Evolutionary conservation across 2,329 filamentous ascomycete species (phyloP).

Genomic region (Colletotrichum nymphaeae): DNA sequence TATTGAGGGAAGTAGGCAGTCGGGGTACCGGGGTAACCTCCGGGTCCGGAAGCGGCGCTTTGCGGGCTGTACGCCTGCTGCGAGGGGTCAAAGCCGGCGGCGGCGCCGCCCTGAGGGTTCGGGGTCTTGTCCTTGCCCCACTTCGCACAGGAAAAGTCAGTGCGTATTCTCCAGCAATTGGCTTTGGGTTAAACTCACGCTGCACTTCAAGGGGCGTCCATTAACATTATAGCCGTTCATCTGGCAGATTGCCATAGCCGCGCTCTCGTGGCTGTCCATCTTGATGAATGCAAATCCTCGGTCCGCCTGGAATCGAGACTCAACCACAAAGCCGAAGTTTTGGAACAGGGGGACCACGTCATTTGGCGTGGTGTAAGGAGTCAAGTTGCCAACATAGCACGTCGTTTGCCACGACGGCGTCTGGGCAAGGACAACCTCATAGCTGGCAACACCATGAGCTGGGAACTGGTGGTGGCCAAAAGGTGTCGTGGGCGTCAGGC

Average conservation of each 20-base stretch:
- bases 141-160: conserved; percentile 57
- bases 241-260: conserved; percentile 98
- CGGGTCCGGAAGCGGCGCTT: conserved; percentile 73
- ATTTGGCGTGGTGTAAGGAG: conserved; percentile 95
- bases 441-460: conserved; percentile 95
- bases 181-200: conserved; percentile 72
- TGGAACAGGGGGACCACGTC: conserved; percentile 98
- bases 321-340: conserved; percentile 97
- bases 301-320: conserved; percentile 97
- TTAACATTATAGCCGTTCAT: conserved; percentile 98
- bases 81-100: conserved; percentile 82
- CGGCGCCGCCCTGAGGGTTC: conserved; percentile 63
- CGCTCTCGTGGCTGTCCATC: conserved; percentile 98
- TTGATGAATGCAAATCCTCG: conserved; percentile 99
- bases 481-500: conserved; percentile 96
- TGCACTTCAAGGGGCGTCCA: conserved; percentile 96
- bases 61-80: conserved; percentile 78
- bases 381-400: conserved; percentile 97
- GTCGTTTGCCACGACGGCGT: conserved; percentile 99
- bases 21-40: conserved; percentile 78
- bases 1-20: conserved; percentile 94
- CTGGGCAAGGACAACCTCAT: conserved; percentile 95
- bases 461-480: conserved; percentile 99
- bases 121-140: conserved; percentile 99
- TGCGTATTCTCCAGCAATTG: conserved; percentile 14